Evolutionary conservation across 23 red algal genomes (phyloP).

Genomic region (Gracilaria domingensis): DNA sequence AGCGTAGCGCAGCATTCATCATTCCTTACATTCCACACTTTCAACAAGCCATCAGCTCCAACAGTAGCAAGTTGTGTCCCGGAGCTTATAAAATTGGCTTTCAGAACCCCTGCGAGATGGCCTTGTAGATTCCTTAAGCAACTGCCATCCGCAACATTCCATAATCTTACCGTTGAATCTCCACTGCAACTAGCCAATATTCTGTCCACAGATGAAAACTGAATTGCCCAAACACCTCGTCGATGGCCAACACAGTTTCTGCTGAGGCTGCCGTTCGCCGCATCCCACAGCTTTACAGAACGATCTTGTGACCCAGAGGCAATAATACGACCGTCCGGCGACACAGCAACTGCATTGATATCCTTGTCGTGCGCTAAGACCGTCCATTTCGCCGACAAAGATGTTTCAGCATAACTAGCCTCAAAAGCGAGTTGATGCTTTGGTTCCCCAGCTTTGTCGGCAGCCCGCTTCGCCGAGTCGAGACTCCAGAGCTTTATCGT

Average conservation of each 20-base stretch:
- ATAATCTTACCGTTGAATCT: slow-evolving; percentile 78
- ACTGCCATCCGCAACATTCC: slow-evolving; percentile 70
- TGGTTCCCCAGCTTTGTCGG: not conserved
- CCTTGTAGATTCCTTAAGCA: slow-evolving; percentile 79
- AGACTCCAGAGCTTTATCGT: slow-evolving; percentile 92
- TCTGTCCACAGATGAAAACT: slow-evolving; percentile 84
- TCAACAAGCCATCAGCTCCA: slow-evolving; percentile 79
- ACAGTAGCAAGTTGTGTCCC: slow-evolving; percentile 78
- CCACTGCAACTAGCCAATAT: slow-evolving; percentile 75
- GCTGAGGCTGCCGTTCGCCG: slow-evolving; percentile 24
- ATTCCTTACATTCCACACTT: slow-evolving; percentile 70
- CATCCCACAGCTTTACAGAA: slow-evolving; percentile 81
- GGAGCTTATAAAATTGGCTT: slow-evolving; percentile 56
- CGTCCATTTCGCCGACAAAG: slow-evolving; percentile 78
- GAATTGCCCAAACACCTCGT: slow-evolving; percentile 78
- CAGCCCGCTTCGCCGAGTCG: slow-evolving; percentile 4
- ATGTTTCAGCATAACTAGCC: not conserved
- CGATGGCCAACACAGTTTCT: slow-evolving; percentile 77
- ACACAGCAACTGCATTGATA: slow-evolving; percentile 87
- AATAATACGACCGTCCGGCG: slow-evolving; percentile 72
- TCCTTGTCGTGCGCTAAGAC: slow-evolving; percentile 85
- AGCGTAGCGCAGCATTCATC: slow-evolving; percentile 66
- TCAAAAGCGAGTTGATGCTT: not conserved
- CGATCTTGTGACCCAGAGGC: slow-evolving; percentile 83
- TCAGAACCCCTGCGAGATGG: slow-evolving; percentile 55